Percentiles rank a stretch among this genome's conserved stretches.
Conservation (phyloP, 805 yeast genomes). For the Wickerhamomyces ciferrii region DNA sequence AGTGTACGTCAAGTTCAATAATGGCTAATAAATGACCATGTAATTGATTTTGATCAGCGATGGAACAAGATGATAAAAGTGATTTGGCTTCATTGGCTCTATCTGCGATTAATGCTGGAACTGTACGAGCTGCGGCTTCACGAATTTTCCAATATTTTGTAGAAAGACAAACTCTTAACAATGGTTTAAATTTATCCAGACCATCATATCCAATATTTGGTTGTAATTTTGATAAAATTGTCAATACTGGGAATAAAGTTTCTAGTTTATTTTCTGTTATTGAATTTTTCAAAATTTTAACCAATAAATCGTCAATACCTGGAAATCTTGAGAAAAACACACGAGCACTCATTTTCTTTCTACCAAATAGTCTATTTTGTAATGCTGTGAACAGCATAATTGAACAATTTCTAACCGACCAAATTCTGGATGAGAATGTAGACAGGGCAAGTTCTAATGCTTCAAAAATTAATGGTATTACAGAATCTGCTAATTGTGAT, state of each 20-base stretch:
- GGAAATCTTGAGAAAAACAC: constrained; percentile 66
- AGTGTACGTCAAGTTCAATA: constrained; percentile 24
- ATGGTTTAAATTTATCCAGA: constrained; percentile 44
- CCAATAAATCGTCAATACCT: constrained; percentile 44
- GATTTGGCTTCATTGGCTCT: constrained; percentile 22
- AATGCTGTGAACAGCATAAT: constrained; percentile 88
- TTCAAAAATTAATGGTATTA: constrained; percentile 45
- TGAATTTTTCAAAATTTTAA: constrained; percentile 33
- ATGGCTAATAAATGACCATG: constrained; percentile 61
- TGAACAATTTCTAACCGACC: constrained; percentile 91
- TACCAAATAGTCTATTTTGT: constrained; percentile 77
- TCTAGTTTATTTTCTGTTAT: constrained; percentile 38
- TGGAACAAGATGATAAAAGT: constrained; percentile 20
- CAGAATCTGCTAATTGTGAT: constrained; percentile 49
- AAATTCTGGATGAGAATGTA: constrained; percentile 58
- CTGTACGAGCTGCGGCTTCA: constrained; percentile 76
- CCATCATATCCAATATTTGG: constrained; percentile 52
- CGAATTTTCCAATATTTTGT: constrained; percentile 75
- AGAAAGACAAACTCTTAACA: constrained; percentile 42
- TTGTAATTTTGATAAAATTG: constrained; percentile 65
- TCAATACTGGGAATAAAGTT: constrained; percentile 68
- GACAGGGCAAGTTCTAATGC: constrained; percentile 58
- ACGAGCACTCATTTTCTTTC: constrained; percentile 47
- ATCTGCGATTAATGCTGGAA: constrained; percentile 44
- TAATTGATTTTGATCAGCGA: constrained; percentile 33